A percentile compares a stretch with the other conserved stretches of the same genome.
Conservation (phyloP, 2,329 filamentous ascomycete genomes). For the Sporothrix brunneoviolacea region DNA sequence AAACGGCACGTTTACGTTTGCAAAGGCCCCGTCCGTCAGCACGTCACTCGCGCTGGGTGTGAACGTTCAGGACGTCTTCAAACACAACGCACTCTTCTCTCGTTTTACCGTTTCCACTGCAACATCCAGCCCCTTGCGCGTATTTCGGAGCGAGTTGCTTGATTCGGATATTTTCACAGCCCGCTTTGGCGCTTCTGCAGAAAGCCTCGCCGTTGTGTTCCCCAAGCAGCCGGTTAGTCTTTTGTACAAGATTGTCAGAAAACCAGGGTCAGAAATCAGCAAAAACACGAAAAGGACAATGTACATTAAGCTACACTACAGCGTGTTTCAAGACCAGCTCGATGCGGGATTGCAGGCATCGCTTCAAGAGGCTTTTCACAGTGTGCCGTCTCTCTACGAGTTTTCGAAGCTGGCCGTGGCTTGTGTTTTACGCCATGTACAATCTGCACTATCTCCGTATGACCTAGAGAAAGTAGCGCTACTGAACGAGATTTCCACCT, state of each 20-base stretch:
- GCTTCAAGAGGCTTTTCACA: conserved; percentile 30
- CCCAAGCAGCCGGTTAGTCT: conserved; percentile 74
- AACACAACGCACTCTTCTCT: conserved; percentile 72
- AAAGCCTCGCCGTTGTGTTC: conserved; percentile 55
- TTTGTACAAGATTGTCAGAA: conserved; percentile 69
- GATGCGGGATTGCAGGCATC: conserved; percentile 40
- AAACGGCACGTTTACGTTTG: conserved; percentile 57
- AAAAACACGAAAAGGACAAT: conserved; percentile 41
- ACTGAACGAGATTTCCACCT: conserved; percentile 44
- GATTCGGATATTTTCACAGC: conserved; percentile 64
- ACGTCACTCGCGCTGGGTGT: conserved; percentile 81
- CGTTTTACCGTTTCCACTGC: conserved; percentile 86
- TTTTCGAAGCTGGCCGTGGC: conserved; percentile 20
- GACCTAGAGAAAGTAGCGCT: conserved; percentile 53
- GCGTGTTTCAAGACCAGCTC: conserved; percentile 69
- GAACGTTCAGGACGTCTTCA: conserved; percentile 95
- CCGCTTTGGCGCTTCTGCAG: conserved; percentile 50
- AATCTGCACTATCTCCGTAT: conserved; percentile 36
- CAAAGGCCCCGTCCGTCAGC: conserved; percentile 55
- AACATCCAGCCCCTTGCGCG: conserved; percentile 63
- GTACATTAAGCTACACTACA: conserved; percentile 68
- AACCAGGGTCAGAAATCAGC: conserved; percentile 24
- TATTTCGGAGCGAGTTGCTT: conserved; percentile 64
- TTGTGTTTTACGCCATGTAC: conserved; percentile 38
- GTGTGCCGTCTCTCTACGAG: conserved; percentile 19